Evolutionary conservation across 257 asterid genomes (phyloP).

Genomic region (Forsythia suspensa): DNA sequence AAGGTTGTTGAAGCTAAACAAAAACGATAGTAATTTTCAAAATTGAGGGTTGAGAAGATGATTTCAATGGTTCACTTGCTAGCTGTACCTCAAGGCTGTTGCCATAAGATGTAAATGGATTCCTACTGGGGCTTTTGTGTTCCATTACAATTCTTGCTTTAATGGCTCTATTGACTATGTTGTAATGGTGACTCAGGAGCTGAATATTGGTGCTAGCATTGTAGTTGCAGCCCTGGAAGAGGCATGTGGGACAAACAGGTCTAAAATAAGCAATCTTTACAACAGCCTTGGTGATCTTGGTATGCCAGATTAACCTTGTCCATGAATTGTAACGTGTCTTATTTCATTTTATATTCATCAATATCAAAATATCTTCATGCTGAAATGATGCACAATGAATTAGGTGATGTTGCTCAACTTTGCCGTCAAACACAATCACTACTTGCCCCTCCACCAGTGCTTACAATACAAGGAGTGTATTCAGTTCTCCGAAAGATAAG

Average conservation of each 20-base stretch:
- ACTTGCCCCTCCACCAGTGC: slow-evolving; percentile 77
- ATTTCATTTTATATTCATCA: slow-evolving; percentile 1
- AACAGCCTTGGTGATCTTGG: slow-evolving; percentile 87
- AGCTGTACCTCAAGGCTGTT: not conserved
- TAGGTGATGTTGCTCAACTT: slow-evolving; percentile 97
- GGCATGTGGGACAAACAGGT: slow-evolving; percentile 74
- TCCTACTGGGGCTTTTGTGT: not conserved
- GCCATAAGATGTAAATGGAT: not conserved
- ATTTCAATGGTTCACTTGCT: not conserved
- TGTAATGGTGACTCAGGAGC: slow-evolving; percentile 53
- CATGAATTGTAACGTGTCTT: slow-evolving; percentile 2
- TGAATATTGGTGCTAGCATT: slow-evolving; percentile 80
- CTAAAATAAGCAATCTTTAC: slow-evolving; percentile 68
- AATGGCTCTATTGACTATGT: slow-evolving; percentile 19
- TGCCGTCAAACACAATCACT: slow-evolving; percentile 84
- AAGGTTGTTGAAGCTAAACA: not conserved
- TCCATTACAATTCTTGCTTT: not conserved
- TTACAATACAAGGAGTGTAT: slow-evolving; percentile 78
- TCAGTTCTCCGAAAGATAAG: slow-evolving; percentile 69
- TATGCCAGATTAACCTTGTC: slow-evolving; percentile 25
- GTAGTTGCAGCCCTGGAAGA: slow-evolving; percentile 79
- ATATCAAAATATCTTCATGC: slow-evolving; percentile 12
- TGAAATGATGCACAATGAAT: slow-evolving; percentile 28
- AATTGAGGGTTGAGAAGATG: not conserved
- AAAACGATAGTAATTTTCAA: not conserved